Base-by-base conservation (phyloP, 805 yeast species). In the Candida incommunis region DNA sequence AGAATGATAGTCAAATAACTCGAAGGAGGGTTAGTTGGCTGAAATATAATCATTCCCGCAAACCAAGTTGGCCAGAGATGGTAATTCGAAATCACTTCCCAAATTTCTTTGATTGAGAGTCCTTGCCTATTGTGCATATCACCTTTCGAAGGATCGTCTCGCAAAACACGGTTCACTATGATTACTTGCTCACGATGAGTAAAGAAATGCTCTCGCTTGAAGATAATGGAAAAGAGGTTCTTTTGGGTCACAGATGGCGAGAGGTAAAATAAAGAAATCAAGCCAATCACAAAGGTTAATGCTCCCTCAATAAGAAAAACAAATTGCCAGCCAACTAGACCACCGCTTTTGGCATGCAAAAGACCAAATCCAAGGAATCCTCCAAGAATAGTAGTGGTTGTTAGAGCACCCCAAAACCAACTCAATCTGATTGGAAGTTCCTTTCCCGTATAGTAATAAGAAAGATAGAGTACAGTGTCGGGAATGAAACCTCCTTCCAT, bases 101-200 rank as follows among this genome's bases (percentile, higher is more conserved):
- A 54, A 11, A 77, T 48, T 60, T 67, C 68, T 34, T 55, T 62
- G 2, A 59, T 50, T 1, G 67, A 54, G 18, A 77, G 55, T 3
- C 77, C 75, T 50, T 72, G 72, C 53, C 79, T 65, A 53, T 77
- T 77, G 54, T 76, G 68, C 81, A 76, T 75, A 46, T 72, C 79
- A 22, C 81, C 80, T 61, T 71, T 71, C 2, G 68, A 51, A 4
- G 82, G 82, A 53, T 78, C 83, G 54, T 77, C 81, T 52, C 81
- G 62, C 35, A 77, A 58, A 1, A 77, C 67, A 45, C 74, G 65
- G 53, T 78, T 78, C 34, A 75, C 80, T 15, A 74, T 63, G 44
- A 76, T 74, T 43, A 70, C 70, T 54, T 71, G 74, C 46, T 77
- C 78, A 40, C 73, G 58, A 1, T 71, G 74, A 11, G 69, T 68